Conservation (phyloP, 1,139 yeast species). For the Kurtzmaniella quercitrusa region DNA sequence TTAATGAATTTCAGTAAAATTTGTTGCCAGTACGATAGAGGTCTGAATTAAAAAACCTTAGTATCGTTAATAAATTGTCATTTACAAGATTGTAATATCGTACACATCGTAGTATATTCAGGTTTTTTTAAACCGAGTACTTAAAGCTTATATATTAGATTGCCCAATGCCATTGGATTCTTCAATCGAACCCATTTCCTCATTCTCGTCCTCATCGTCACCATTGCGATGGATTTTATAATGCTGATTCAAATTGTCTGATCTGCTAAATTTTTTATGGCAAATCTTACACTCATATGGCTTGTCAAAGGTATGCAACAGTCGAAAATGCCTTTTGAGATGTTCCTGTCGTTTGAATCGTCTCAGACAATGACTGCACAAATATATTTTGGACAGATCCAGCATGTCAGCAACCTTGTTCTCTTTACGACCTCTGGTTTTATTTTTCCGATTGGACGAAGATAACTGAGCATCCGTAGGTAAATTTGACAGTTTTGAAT, state of each 20-base stretch:
- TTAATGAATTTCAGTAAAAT: neutral
- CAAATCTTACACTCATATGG: conserved; percentile 73
- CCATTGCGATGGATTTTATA: conserved; percentile 60
- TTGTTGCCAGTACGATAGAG: neutral
- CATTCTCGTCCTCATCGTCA: conserved; percentile 13
- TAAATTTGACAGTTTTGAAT: conserved; percentile 36
- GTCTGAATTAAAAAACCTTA: too few species aligned
- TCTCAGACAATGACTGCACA: conserved; percentile 51
- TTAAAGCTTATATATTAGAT: too few species aligned
- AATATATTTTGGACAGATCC: conserved; percentile 38
- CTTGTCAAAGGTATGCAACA: conserved; percentile 70
- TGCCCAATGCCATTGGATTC: neutral
- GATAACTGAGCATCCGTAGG: conserved; percentile 39
- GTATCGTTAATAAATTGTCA: neutral
- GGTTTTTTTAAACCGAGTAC: too few species aligned
- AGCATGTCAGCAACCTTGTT: conserved; percentile 44
- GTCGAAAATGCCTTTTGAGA: conserved; percentile 69
- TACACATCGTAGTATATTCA: too few species aligned
- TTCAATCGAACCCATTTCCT: neutral
- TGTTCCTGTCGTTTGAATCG: conserved; percentile 78
- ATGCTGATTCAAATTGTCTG: conserved; percentile 75
- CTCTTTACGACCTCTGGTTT: conserved; percentile 45
- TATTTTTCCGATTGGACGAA: conserved; percentile 29
- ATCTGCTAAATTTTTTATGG: conserved; percentile 68
- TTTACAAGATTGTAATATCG: too few species aligned